Evolutionary conservation across 768 basidiomycete species (phyloP), one percentile per base, ranked within the genome.

Genomic region (Pisolithus marmoratus): DNA sequence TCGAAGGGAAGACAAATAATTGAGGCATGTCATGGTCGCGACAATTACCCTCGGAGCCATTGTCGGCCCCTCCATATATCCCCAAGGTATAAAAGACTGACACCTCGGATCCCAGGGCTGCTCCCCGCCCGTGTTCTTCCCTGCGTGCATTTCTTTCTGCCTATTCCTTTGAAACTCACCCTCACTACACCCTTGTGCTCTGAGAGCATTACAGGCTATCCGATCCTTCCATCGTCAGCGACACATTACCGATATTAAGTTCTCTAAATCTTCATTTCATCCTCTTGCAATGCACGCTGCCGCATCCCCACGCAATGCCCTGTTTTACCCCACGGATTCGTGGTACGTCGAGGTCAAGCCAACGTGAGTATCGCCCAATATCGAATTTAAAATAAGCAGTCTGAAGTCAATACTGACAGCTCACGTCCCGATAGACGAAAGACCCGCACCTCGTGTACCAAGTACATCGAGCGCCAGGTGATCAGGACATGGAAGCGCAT

Each of bases 401-500:
- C 9, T 9, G 19, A 23, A 2, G 20, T 26, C 6, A 8, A 46
- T 36, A 38, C 26, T 24, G n/a, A 22, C 22, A 22, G 20, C 34
- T 15, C 19, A 20, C 29, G 9, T 15, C 15, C 14, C 11, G 22
- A 42, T 46, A 67, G 67, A 38, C 54, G 49, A 34, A 65, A 58
- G 38, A 50, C 66, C 3, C 60, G 58, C 50, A 36, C 46, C 8
- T 70, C 79, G 4, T 68, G 66, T 56, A 65, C 73, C 12, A 82
- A 80, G 54, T 67, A 65, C 59, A 64, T 86, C 52, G 76, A 82
- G 59, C 82, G 84, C 50, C 80, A 78, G 62, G 67, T 84, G 54
- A 65, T 85, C 49, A 69, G 72, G 40, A 71, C 76, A 9, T 86
- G 84, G 84, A 86, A 86, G 60, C 67, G 74, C 37, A 65, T 85